A percentile compares a stretch with the other conserved stretches of the same genome.
Conservation (phyloP, 2,329 filamentous ascomycete species). For the Phialophora tarda region DNA sequence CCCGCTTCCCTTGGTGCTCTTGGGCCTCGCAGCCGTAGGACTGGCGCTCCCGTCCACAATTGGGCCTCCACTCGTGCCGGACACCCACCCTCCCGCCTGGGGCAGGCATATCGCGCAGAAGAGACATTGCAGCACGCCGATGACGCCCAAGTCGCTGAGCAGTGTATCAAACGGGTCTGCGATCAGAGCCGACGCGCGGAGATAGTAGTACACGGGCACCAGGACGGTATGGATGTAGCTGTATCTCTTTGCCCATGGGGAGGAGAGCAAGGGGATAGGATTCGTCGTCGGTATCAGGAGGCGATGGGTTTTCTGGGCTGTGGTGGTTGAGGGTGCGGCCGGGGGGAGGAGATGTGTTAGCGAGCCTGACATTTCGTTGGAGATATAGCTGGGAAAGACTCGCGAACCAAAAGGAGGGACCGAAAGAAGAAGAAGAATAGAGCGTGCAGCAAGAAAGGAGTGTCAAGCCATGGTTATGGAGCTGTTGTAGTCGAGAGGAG, state of each 20-base stretch:
- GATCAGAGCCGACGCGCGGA: constrained; percentile 71
- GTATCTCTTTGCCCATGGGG: constrained; percentile 58
- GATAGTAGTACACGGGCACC: constrained; percentile 67
- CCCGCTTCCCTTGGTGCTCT: constrained; percentile 19
- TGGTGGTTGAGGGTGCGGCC: constrained; percentile 10
- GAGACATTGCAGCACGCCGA: constrained; percentile 67
- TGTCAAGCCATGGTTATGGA: not conserved
- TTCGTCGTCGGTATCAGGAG: constrained; percentile 38
- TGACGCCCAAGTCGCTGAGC: constrained; percentile 63
- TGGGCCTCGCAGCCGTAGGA: constrained; percentile 14
- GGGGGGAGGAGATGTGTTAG: constrained; percentile 34
- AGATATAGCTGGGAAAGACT: not conserved
- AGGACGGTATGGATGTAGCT: constrained; percentile 71
- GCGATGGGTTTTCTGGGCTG: constrained; percentile 26
- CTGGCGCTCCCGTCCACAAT: constrained; percentile 33
- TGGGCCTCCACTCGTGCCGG: constrained; percentile 31
- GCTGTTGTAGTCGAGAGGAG: not conserved
- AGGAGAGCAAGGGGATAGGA: constrained; percentile 56
- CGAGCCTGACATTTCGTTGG: constrained; percentile 20
- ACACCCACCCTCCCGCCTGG: constrained; percentile 51
- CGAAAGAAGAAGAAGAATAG: not conserved
- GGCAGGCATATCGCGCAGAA: constrained; percentile 67
- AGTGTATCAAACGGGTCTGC: constrained; percentile 71
- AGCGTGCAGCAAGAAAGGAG: not conserved
- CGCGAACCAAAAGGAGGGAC: not conserved